phyloP scores from a whole-genome alignment of 805 yeast genomes.

The Candida krabiensis region DNA sequence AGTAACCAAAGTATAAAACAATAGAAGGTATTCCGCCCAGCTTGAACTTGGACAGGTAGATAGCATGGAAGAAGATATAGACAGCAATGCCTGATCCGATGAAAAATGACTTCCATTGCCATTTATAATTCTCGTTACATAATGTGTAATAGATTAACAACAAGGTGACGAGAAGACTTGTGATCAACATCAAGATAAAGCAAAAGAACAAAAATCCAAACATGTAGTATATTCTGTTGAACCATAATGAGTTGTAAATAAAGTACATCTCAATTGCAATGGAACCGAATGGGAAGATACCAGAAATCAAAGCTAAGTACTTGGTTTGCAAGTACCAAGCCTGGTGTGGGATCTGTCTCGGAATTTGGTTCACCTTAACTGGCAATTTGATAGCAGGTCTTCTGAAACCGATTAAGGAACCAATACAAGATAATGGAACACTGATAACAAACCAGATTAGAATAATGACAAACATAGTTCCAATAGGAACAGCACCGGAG shows the following conservation, averaged over 20 bases:
- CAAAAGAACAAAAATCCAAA: conserved; percentile 95
- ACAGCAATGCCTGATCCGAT: conserved; percentile 87
- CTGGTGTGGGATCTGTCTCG: conserved; percentile 92
- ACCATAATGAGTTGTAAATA: conserved; percentile 90
- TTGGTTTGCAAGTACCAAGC: conserved; percentile 75
- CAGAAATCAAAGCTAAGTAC: conserved; percentile 72
- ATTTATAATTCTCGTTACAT: conserved; percentile 88
- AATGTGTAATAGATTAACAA: conserved; percentile 80
- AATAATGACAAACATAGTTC: conserved; percentile 81
- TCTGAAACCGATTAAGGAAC: conserved; percentile 79
- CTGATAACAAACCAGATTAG: conserved; percentile 84
- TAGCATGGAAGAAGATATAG: conserved; percentile 82
- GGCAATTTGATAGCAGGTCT: conserved; percentile 49
- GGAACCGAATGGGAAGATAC: conserved; percentile 92
- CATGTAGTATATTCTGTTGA: conserved; percentile 92
- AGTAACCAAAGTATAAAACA: conserved; percentile 81
- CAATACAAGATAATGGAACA: conserved; percentile 78
- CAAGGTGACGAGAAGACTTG: conserved; percentile 78
- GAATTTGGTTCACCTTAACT: conserved; percentile 90
- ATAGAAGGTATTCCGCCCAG: conserved; percentile 75
- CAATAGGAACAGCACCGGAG: conserved; percentile 93
- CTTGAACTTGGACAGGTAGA: conserved; percentile 66
- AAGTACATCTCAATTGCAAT: conserved; percentile 94
- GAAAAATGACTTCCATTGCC: conserved; percentile 95
- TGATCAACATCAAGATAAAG: conserved; percentile 74